These are phyloP conservation scores for Pyrus communis DNA, from an alignment of 306 rosid genomes.

Conservation along the genomic window DNA sequence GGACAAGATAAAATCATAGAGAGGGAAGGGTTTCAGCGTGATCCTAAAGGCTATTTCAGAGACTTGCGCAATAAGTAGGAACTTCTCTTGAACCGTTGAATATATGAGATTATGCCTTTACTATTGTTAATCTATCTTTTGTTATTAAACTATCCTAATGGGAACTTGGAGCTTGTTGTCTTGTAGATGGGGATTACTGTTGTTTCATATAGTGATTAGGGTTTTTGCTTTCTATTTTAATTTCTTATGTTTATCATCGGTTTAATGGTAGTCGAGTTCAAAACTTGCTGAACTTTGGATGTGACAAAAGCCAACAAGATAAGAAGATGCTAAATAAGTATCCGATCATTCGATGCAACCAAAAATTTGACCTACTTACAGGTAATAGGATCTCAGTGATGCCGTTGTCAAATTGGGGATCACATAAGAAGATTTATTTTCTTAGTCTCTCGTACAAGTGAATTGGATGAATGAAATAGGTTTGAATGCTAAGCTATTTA, in stretches of 20 bases:
- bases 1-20: not conserved
- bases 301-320: not conserved
- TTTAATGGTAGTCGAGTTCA: too few relatives aligned
- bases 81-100: not conserved
- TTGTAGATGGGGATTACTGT: not conserved
- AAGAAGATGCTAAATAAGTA: too few relatives aligned
- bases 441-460: too few relatives aligned
- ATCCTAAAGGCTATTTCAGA: not conserved
- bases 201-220: not conserved
- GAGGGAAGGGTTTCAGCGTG: not conserved
- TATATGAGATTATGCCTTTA: not conserved
- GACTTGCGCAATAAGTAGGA: not conserved
- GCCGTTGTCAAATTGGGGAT: too few relatives aligned
- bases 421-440: too few relatives aligned
- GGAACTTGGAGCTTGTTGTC: not conserved
- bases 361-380: too few relatives aligned
- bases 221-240: not conserved
- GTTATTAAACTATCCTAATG: not conserved
- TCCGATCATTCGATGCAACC: too few relatives aligned
- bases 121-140: not conserved
- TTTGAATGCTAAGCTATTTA: too few relatives aligned
- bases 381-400: too few relatives aligned
- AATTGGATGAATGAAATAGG: too few relatives aligned
- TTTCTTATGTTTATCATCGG: not conserved
- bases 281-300: too few relatives aligned